These are phyloP conservation scores for Selaginella tamariscina DNA, from an alignment of 75 land plant genomes.

Conservation along the genomic window DNA sequence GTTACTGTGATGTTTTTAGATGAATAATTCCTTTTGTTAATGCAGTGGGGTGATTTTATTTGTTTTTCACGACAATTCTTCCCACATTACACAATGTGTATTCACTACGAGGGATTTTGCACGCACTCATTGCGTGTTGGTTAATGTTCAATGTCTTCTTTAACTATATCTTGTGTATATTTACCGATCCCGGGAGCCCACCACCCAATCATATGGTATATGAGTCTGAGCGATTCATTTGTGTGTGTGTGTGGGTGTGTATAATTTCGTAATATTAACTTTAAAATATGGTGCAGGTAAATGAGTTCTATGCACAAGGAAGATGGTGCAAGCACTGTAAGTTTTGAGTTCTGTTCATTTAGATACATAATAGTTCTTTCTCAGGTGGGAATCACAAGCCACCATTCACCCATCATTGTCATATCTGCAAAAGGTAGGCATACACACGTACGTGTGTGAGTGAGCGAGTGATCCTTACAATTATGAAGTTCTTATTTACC, in stretches of 20 bases:
- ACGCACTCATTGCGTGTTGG: slow-evolving; percentile 19
- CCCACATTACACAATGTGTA: slow-evolving; percentile 22
- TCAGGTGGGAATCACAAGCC: slow-evolving; percentile 27
- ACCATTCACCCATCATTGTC: slow-evolving; percentile 32
- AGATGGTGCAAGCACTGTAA: slow-evolving; percentile 34
- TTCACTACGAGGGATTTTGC: slow-evolving; percentile 19
- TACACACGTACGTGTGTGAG: neutral
- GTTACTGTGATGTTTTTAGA: neutral
- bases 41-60: slow-evolving; percentile 27
- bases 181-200: slow-evolving; percentile 29
- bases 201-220: slow-evolving; percentile 13
- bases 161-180: slow-evolving; percentile 25
- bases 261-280: slow-evolving; percentile 3
- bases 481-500: neutral
- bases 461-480: no score
- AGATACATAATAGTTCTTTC: neutral
- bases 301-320: neutral
- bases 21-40: slow-evolving; percentile 1
- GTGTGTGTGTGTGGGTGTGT: neutral
- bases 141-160: slow-evolving; percentile 27
- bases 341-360: neutral
- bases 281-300: neutral
- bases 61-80: slow-evolving; percentile 26
- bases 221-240: slow-evolving; percentile 13
- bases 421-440: slow-evolving; percentile 26